Base-by-base conservation (phyloP, 129 eudicot genomes). In the Pseudognaphalium luteoalbum region DNA sequence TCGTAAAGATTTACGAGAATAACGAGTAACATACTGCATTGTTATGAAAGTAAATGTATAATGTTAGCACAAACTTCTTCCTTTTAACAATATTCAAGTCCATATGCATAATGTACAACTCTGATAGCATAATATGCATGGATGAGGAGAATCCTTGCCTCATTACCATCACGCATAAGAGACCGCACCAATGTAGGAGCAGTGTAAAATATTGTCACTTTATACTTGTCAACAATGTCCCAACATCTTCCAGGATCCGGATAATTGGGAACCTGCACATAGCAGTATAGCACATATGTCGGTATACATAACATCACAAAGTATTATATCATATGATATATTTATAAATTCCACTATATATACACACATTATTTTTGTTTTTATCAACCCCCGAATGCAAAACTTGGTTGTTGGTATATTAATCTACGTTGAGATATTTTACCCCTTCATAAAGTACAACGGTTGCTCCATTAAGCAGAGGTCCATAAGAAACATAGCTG, bases 121-220 rank as follows among this genome's bases (percentile, higher is more conserved):
- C 33, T 16, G 22, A 74, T 2, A 39, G 17, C 32, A 62, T 21
- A 64, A 66, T 34, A 66, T 33, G 28, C 61, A 34, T 7, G 34
- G 17, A 59, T 71, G 71, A 34, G 28, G 59, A 19, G 57, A 44
- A 66, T 35, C 6, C 84, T 83, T 80, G 78, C 99, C 97, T 95
- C 88, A 16, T 83, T 78, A 75, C 96, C 97, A 51, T 91, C 97
- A 25, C 99, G 99, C 99, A 95, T 95, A 80, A 95, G 95, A 71
- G 99, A 86, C 47, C 99, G 91, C 85, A 95, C 94, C 74, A 95
- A 75, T 78, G 99, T 95, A 50, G 99, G 99, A 41, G 99, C 99
- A 72, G 99, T 95, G 83, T 95, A 91, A 66, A 91, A 91, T 80
- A 89, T 81, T 30, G 97, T 78, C 80, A 95, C 94, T 82, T 95